Conservation (phyloP, 2,329 filamentous ascomycete genomes). For the Claviceps paspali region DNA sequence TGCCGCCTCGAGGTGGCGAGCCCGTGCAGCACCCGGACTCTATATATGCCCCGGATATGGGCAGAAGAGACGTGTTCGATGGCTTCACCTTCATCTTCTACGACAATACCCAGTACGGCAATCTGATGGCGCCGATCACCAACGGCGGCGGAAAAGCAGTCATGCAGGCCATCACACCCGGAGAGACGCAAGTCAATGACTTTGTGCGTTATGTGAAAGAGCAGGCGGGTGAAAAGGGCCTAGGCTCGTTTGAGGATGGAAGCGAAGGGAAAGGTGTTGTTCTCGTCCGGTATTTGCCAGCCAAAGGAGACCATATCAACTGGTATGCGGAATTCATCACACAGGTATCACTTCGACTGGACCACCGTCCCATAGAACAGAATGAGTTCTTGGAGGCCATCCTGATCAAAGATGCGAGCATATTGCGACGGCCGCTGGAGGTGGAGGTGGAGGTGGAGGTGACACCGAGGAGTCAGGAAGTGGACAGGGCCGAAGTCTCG, state of each 20-base stretch:
- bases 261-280: slow-evolving; percentile 58
- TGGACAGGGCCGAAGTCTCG: slow-evolving; percentile 3
- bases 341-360: slow-evolving; percentile 53
- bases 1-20: slow-evolving; percentile 65
- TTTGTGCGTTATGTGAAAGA: slow-evolving; percentile 64
- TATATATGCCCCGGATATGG: slow-evolving; percentile 55
- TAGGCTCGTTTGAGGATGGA: slow-evolving; percentile 47
- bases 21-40: slow-evolving; percentile 50
- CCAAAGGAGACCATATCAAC: slow-evolving; percentile 34
- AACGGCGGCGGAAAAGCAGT: slow-evolving; percentile 73
- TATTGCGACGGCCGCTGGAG: slow-evolving; percentile 54
- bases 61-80: slow-evolving; percentile 59
- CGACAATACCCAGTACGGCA: slow-evolving; percentile 58
- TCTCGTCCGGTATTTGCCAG: slow-evolving; percentile 56
- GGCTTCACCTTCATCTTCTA: slow-evolving; percentile 85
- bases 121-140: slow-evolving; percentile 57
- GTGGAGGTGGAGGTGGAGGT: slow-evolving; percentile 23
- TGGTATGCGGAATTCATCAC: slow-evolving; percentile 60
- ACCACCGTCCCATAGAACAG: slow-evolving; percentile 74
- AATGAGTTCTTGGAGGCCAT: slow-evolving; percentile 88
- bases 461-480: slow-evolving; percentile 5
- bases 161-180: slow-evolving; percentile 43
- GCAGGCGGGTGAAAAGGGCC: slow-evolving; percentile 57
- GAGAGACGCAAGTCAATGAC: slow-evolving; percentile 54
- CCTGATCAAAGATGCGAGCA: slow-evolving; percentile 59